A percentile compares a stretch with the other conserved stretches of the same genome.
Evolutionary conservation across 208 protist genomes (phyloP).

Genomic region (Wallacemonas sp.): DNA sequence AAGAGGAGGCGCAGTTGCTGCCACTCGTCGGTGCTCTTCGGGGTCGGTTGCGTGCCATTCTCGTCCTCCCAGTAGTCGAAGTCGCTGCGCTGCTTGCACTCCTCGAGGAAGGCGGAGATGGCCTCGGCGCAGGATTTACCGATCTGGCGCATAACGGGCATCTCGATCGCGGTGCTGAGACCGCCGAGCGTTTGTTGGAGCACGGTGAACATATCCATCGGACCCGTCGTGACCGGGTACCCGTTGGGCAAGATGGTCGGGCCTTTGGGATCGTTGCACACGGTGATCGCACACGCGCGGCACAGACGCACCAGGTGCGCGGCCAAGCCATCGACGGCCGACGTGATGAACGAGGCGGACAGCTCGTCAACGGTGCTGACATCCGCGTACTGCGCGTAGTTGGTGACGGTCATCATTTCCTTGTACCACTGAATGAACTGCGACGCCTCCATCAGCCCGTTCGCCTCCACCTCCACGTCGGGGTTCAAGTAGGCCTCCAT

Average conservation of each 20-base stretch:
- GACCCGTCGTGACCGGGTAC: constrained; percentile 75
- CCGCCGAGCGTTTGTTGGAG: constrained; percentile 83
- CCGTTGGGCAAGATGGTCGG: constrained; percentile 62
- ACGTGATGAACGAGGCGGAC: constrained; percentile 70
- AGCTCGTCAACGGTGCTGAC: constrained; percentile 58
- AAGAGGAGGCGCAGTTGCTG: constrained; percentile 68
- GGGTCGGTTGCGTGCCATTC: constrained; percentile 32
- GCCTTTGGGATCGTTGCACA: constrained; percentile 50
- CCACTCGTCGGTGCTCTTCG: constrained; percentile 60
- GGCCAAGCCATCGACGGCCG: constrained; percentile 73
- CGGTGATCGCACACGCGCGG: constrained; percentile 71
- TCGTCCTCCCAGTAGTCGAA: constrained; percentile 87
- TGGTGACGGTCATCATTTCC: constrained; percentile 67
- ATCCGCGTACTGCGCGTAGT: constrained; percentile 70
- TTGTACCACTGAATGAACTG: constrained; percentile 89
- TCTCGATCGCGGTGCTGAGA: constrained; percentile 67
- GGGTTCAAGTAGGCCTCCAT: constrained; percentile 66
- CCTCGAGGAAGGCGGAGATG: constrained; percentile 75
- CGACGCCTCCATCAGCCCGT: constrained; percentile 75
- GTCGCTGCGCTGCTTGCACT: constrained; percentile 77
- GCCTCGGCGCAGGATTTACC: constrained; percentile 74
- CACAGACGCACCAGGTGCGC: constrained; percentile 76
- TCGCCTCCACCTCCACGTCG: constrained; percentile 58
- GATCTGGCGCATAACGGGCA: constrained; percentile 76
- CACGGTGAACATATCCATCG: constrained; percentile 86